Base-by-base conservation (phyloP, 768 basidiomycete species). In the Albatrellus ellisii region DNA sequence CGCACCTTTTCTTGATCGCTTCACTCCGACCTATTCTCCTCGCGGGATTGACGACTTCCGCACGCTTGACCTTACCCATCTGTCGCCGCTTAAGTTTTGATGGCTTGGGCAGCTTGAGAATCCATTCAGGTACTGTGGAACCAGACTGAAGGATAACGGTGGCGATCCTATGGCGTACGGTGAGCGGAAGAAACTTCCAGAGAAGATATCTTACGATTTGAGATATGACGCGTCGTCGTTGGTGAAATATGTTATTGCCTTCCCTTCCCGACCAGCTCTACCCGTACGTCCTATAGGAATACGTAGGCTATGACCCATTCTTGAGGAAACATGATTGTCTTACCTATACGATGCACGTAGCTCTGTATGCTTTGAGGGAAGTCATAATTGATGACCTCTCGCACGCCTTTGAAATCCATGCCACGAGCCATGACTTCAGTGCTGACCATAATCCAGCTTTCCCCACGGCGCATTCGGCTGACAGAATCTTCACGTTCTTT, bases 371-470 rank as follows among this genome's bases (percentile, higher is more conserved):
- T 92, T 28, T 83, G 90, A 2, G 95, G 95, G 61, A 98, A 97
- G 62, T 97, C 94, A 54, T 86, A 92, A 59, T 97, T 99, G 56
- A 98, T 81, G 8, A 99, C 91, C 55, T 97, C 86, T 45, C 79
- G 69, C 39, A 94, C 77, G 8, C 92, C 91, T 58, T 82, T 85
- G 67, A 99, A 98, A 56, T 98, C 95, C 82, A 99, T 91, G 3
- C 95, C 95, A 51, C 95, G 74, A 18, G 89, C 90, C 87, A 98
- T 86, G 39, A 98, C 86, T 58, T 99, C 95, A 18, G 95, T 99
- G 50, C 82, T 87, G 35, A 99, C 73, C 73, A 98, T 75, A 26
- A 92, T 76, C 95, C 95, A 98, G 46, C 87, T 83, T 56, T 87
- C 75, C 0, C 92, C 95, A 52, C 69, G 70, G 21, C 87, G 78